phyloP scores from a whole-genome alignment of 768 basidiomycete species.

The Pulveroboletus sp. region DNA sequence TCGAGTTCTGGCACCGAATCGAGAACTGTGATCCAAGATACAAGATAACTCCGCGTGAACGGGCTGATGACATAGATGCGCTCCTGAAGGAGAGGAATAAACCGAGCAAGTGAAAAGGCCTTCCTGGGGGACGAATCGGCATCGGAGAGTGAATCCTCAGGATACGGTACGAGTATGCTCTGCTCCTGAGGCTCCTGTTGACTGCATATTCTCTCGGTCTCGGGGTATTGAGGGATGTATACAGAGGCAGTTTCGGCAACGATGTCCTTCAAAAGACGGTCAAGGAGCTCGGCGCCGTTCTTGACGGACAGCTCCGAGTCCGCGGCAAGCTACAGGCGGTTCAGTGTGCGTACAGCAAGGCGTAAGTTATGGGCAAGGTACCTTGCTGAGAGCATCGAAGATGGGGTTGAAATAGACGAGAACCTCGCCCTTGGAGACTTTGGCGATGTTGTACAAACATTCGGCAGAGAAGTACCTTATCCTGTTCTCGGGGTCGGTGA shows the following conservation, averaged over 20 bases:
- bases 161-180: constrained; percentile 63
- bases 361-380: constrained; percentile 31
- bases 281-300: constrained; percentile 95
- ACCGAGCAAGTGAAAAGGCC: constrained; percentile 91
- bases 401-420: constrained; percentile 97
- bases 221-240: constrained; percentile 85
- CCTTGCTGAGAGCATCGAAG: constrained; percentile 96
- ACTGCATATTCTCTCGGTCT: constrained; percentile 62
- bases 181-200: constrained; percentile 38
- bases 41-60: constrained; percentile 93
- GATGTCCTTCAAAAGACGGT: constrained; percentile 95
- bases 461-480: constrained; percentile 98
- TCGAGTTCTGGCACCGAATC: constrained; percentile 97
- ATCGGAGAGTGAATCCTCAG: constrained; percentile 39
- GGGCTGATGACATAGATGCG: constrained; percentile 94
- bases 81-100: constrained; percentile 90
- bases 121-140: constrained; percentile 44
- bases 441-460: constrained; percentile 96
- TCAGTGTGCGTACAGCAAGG: constrained; percentile 10
- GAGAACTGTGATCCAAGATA: constrained; percentile 92
- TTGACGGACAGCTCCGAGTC: constrained; percentile 95
- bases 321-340: constrained; percentile 70
- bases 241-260: constrained; percentile 95
- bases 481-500: constrained; percentile 89
- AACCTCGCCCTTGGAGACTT: constrained; percentile 95